phyloP scores from a whole-genome alignment of 2,329 filamentous ascomycete genomes.

The Furcasterigmium furcatum region DNA sequence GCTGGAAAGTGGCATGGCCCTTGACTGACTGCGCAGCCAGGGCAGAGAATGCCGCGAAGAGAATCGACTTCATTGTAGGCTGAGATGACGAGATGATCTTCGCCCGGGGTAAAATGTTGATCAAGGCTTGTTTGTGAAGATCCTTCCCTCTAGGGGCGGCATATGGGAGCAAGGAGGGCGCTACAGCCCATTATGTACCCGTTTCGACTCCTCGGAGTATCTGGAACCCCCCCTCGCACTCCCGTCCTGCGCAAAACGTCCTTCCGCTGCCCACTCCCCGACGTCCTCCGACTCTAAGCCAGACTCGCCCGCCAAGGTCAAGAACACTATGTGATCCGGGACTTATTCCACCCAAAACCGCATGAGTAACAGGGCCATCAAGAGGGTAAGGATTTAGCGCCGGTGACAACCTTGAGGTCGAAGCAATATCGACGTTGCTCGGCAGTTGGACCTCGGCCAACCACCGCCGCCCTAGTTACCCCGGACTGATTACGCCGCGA shows the following conservation, averaged over 20 bases:
- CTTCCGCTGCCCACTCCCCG: no score
- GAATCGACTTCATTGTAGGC: slow-evolving; percentile 28
- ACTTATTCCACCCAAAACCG: no score
- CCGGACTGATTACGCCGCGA: not conserved
- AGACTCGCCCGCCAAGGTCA: no score
- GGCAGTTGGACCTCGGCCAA: not conserved
- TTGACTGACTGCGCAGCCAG: slow-evolving; percentile 31
- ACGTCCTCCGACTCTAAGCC: no score
- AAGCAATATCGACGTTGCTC: not conserved
- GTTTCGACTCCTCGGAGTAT: no score
- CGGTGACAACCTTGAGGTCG: not conserved
- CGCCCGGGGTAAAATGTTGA: not conserved
- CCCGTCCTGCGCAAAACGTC: no score
- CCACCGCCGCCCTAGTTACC: not conserved
- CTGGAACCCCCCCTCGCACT: no score
- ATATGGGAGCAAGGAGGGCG: no score
- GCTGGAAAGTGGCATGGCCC: slow-evolving; percentile 48
- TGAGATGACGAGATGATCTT: slow-evolving; percentile 2
- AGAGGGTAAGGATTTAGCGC: no score
- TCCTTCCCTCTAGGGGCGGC: not conserved
- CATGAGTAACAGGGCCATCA: no score
- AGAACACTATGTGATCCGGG: no score
- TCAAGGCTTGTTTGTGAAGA: not conserved
- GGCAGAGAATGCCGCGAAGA: slow-evolving; percentile 23
- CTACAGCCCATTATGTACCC: no score